These are phyloP conservation scores for Pythium diclinum DNA, from an alignment of 352 stramenopile species.

Conservation along the genomic window DNA sequence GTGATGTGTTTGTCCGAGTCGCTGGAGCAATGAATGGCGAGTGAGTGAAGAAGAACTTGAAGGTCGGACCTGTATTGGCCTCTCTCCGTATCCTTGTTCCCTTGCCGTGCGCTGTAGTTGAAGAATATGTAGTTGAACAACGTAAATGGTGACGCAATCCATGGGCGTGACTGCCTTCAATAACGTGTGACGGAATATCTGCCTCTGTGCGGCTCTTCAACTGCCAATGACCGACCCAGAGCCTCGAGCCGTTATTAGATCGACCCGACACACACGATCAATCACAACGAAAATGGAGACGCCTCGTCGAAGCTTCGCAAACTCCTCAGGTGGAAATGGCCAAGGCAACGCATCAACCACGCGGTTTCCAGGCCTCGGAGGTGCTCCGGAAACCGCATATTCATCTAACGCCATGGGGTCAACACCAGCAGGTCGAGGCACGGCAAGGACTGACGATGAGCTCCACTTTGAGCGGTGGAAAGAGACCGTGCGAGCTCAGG, in stretches of 20 bases:
- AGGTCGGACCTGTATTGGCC: too few species aligned
- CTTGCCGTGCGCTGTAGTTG: too few species aligned
- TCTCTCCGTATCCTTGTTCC: too few species aligned
- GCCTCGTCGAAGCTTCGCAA: conserved; percentile 11
- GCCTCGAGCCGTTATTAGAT: conserved; percentile 12
- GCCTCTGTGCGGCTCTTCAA: neutral
- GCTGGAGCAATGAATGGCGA: conserved; percentile 50
- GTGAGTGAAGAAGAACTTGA: conserved; percentile 8
- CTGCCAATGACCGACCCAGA: neutral
- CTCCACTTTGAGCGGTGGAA: conserved; percentile 36
- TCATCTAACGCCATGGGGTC: neutral
- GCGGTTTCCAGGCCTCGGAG: conserved; percentile 23
- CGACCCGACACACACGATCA: neutral
- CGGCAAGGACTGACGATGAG: conserved; percentile 18
- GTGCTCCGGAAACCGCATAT: neutral
- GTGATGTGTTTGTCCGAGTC: conserved; percentile 56
- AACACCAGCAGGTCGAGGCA: neutral
- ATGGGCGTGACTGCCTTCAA: too few species aligned
- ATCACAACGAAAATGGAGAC: conserved; percentile 7
- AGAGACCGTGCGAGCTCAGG: conserved; percentile 37
- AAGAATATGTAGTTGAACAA: too few species aligned
- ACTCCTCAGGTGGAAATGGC: neutral
- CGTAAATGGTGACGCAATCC: too few species aligned
- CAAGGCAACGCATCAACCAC: neutral
- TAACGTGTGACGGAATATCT: neutral